phyloP scores from a whole-genome alignment of 2,329 filamentous ascomycete genomes.

The Colletotrichum ledebouriae region DNA sequence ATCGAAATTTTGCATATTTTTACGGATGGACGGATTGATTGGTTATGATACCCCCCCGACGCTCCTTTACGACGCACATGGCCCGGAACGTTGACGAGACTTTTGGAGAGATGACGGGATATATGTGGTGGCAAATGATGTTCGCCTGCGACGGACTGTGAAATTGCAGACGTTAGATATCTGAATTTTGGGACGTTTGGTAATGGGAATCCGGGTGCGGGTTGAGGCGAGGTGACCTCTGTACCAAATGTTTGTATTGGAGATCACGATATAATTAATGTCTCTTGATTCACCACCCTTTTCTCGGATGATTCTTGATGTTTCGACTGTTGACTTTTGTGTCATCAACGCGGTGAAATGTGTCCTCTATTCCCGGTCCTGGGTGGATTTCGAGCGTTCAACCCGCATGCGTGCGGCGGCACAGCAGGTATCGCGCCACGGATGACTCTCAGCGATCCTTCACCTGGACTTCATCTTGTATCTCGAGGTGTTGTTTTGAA shows the following conservation, averaged over 20 bases:
- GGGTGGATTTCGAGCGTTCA: not conserved
- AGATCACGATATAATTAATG: slow-evolving; percentile 20
- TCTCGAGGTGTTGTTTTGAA: too few relatives aligned
- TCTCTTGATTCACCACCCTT: not conserved
- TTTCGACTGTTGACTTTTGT: not conserved
- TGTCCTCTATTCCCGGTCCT: not conserved
- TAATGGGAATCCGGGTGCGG: slow-evolving; percentile 14
- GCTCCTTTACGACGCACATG: slow-evolving; percentile 24
- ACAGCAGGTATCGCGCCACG: not conserved
- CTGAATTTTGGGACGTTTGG: not conserved
- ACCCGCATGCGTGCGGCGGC: not conserved
- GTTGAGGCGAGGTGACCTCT: slow-evolving; percentile 17
- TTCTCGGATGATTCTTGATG: too few relatives aligned
- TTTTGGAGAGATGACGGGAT: not conserved
- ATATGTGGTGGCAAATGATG: not conserved
- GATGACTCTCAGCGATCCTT: not conserved
- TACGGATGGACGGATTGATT: not conserved
- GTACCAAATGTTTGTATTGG: slow-evolving; percentile 5
- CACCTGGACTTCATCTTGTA: not conserved
- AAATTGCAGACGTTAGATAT: slow-evolving; percentile 2
- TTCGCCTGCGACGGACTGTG: not conserved
- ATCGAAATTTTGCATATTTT: slow-evolving; percentile 15
- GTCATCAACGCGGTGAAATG: not conserved
- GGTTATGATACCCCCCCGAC: slow-evolving; percentile 31
- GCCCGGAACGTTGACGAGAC: not conserved